phyloP scores from a whole-genome alignment of 202 grass and related monocot genomes.

The Setaria viridis region DNA sequence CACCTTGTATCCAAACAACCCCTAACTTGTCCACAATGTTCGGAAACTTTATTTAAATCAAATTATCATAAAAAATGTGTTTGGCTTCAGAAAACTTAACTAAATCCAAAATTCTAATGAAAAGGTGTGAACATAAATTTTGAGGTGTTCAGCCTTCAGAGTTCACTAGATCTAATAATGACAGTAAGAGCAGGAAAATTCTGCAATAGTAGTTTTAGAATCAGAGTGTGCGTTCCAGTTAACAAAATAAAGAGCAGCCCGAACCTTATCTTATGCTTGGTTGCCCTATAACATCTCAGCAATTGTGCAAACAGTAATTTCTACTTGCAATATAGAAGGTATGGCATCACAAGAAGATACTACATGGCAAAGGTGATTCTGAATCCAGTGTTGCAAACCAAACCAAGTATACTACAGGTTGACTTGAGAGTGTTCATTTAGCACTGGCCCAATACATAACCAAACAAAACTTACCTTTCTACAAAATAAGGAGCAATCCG shows the following conservation, averaged over 20 bases:
- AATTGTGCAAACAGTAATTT: neutral
- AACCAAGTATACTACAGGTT: slow-evolving; percentile 8
- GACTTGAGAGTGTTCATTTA: slow-evolving; percentile 5
- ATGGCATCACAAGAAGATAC: neutral
- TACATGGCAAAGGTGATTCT: neutral
- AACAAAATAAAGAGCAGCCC: no score
- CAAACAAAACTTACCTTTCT: slow-evolving; percentile 58
- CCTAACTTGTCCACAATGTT: neutral
- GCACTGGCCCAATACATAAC: neutral
- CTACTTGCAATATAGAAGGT: neutral
- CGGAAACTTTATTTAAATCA: neutral
- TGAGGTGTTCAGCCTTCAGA: neutral
- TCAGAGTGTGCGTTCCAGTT: neutral
- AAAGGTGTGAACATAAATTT: slow-evolving; percentile 1
- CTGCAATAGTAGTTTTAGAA: neutral
- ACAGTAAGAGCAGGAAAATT: neutral
- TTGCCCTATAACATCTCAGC: neutral
- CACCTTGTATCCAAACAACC: no score
- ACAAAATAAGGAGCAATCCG: slow-evolving; percentile 87
- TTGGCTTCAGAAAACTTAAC: neutral
- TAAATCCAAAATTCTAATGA: neutral
- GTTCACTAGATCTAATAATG: neutral
- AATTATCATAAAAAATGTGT: neutral
- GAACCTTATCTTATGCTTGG: no score
- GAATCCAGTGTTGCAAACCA: slow-evolving; percentile 15